Percentiles rank a stretch among this genome's conserved stretches.
Conservation (phyloP, 176 grass and related monocot species). For the Alopecurus myosuroides region DNA sequence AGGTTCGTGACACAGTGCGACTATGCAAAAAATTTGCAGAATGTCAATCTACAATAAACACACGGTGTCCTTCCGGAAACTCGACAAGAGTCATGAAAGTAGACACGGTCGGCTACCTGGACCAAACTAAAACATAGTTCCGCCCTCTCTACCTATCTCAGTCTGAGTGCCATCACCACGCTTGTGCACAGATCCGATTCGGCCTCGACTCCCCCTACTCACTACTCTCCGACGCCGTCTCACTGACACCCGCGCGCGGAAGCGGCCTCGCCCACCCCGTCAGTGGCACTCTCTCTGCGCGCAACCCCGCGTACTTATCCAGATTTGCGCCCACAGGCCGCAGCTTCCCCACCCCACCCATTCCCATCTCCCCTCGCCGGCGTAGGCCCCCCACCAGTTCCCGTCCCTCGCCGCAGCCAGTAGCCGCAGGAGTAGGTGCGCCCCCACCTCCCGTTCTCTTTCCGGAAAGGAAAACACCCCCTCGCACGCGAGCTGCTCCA, state of each 20-base stretch:
- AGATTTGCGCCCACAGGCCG: neutral
- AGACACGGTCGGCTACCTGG: too few relatives aligned
- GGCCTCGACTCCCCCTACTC: neutral
- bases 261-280: neutral
- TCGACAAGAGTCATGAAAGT: too few relatives aligned
- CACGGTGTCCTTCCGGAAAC: too few relatives aligned
- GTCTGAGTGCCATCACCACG: too few relatives aligned
- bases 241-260: neutral
- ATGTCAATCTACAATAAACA: too few relatives aligned
- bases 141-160: too few relatives aligned
- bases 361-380: constrained; percentile 18
- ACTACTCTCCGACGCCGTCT: rapidly evolving
- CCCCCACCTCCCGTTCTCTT: neutral
- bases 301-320: constrained; percentile 15
- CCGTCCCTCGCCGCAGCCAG: constrained; percentile 31
- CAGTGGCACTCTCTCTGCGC: neutral
- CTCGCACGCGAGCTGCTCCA: constrained; percentile 22
- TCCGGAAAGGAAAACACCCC: neutral
- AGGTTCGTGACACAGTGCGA: too few relatives aligned
- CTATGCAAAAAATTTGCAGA: too few relatives aligned
- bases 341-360: constrained; percentile 18
- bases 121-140: too few relatives aligned
- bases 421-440: constrained; percentile 33
- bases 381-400: constrained; percentile 14
- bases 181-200: neutral